Conservation (phyloP, 305 asterid species). For the Solanum hybrid region DNA sequence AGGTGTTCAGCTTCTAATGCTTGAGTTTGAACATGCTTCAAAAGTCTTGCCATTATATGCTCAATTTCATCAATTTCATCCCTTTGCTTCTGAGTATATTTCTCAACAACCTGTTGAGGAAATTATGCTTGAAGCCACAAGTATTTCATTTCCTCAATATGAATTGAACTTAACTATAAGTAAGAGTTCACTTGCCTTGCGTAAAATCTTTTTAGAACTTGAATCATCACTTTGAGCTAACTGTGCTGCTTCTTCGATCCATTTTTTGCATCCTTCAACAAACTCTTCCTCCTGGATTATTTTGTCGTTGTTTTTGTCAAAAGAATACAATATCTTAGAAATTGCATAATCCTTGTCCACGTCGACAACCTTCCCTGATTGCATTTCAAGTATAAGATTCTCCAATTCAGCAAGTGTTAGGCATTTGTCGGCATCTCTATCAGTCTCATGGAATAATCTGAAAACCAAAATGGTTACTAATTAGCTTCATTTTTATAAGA, state of each 20-base stretch:
- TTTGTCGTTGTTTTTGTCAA: constrained; percentile 28
- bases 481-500: background rate
- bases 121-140: background rate
- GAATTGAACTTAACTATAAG: background rate
- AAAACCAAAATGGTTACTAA: background rate
- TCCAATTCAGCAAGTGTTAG: constrained; percentile 32
- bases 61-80: constrained; percentile 26
- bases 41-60: constrained; percentile 34
- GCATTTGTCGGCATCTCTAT: constrained; percentile 28
- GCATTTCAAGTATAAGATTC: constrained; percentile 31
- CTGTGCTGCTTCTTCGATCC: constrained; percentile 32
- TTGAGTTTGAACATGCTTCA: constrained; percentile 34
- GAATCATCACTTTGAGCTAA: constrained; percentile 23
- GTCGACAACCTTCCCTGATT: constrained; percentile 23
- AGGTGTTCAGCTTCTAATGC: constrained; percentile 29
- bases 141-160: background rate
- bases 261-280: constrained; percentile 32
- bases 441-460: constrained; percentile 36
- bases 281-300: constrained; percentile 35
- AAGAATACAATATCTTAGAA: constrained; percentile 26
- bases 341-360: constrained; percentile 35
- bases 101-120: constrained; percentile 19
- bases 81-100: constrained; percentile 18
- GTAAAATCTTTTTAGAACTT: constrained; percentile 6
- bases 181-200: constrained; percentile 22